Evolutionary conservation across 1,284 basidiomycete species (phyloP).

Genomic region (Calocybe gambosa): DNA sequence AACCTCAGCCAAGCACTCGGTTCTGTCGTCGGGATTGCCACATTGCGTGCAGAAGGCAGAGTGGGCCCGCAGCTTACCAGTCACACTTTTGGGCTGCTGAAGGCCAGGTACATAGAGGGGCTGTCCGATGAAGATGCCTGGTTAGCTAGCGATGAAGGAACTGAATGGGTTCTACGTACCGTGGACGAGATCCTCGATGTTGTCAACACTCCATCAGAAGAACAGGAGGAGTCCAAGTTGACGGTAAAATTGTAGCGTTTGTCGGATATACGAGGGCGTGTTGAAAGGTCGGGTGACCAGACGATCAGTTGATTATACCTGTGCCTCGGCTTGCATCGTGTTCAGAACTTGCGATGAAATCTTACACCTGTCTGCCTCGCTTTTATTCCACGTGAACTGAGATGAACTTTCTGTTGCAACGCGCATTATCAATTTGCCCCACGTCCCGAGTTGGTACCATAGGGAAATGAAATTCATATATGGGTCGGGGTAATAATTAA

Average conservation of each 20-base stretch:
- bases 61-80: conserved; percentile 89
- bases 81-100: conserved; percentile 92
- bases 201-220: conserved; percentile 42
- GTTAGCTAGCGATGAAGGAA: conserved; percentile 86
- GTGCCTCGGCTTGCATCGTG: conserved; percentile 31
- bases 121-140: conserved; percentile 76
- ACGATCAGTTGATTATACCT: conserved; percentile 23
- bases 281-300: conserved; percentile 30
- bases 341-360: conserved; percentile 25
- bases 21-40: conserved; percentile 87
- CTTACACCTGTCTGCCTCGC: conserved; percentile 16
- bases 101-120: conserved; percentile 59
- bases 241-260: conserved; percentile 54
- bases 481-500: conserved; percentile 9
- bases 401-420: conserved; percentile 16
- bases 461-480: neutral
- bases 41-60: conserved; percentile 81
- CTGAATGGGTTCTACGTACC: conserved; percentile 85
- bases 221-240: conserved; percentile 29
- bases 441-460: neutral
- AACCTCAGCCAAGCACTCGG: conserved; percentile 85
- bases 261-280: conserved; percentile 28
- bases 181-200: conserved; percentile 79
- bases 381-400: conserved; percentile 26
- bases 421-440: conserved; percentile 21